phyloP scores from a whole-genome alignment of 495 filamentous ascomycete genomes.

The Hypoxylon fuscum region DNA sequence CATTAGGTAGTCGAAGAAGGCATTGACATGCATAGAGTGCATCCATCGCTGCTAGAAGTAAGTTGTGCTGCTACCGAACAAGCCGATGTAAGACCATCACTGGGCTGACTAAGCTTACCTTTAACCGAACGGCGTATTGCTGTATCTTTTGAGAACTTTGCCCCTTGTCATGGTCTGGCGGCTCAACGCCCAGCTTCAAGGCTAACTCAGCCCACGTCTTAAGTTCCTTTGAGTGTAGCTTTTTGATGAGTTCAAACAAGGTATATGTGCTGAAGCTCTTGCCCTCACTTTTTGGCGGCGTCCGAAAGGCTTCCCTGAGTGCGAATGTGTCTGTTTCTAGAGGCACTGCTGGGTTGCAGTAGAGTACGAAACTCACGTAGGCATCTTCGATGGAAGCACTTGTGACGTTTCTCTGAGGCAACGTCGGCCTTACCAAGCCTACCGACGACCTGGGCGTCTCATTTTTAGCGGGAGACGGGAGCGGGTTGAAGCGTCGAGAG shows the following conservation, averaged over 20 bases:
- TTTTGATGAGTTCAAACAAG: slow-evolving; percentile 84
- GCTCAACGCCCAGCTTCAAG: slow-evolving; percentile 88
- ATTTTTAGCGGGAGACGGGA: slow-evolving; percentile 40
- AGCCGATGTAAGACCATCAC: background rate
- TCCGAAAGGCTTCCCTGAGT: slow-evolving; percentile 81
- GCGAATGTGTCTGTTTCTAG: slow-evolving; percentile 75
- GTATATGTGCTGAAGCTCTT: slow-evolving; percentile 87
- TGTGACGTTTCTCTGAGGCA: slow-evolving; percentile 77
- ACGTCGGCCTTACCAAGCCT: slow-evolving; percentile 43
- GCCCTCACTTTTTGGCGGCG: slow-evolving; percentile 88
- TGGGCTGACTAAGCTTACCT: slow-evolving; percentile 63
- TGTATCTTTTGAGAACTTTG: slow-evolving; percentile 97
- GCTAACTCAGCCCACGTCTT: slow-evolving; percentile 97
- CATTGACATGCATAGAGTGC: slow-evolving; percentile 97
- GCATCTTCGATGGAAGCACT: slow-evolving; percentile 83
- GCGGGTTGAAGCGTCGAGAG: slow-evolving; percentile 43
- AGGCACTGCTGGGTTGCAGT: slow-evolving; percentile 85
- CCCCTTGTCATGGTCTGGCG: slow-evolving; percentile 82
- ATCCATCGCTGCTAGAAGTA: slow-evolving; percentile 80
- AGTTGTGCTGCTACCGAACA: slow-evolving; percentile 14
- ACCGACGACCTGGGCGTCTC: slow-evolving; percentile 40
- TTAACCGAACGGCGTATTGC: slow-evolving; percentile 93
- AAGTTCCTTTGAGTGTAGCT: slow-evolving; percentile 85
- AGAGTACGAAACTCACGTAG: slow-evolving; percentile 88
- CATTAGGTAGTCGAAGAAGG: slow-evolving; percentile 92